Evolutionary conservation across 768 basidiomycete genomes (phyloP).

Genomic region (Brasilioporus rufonigricans): DNA sequence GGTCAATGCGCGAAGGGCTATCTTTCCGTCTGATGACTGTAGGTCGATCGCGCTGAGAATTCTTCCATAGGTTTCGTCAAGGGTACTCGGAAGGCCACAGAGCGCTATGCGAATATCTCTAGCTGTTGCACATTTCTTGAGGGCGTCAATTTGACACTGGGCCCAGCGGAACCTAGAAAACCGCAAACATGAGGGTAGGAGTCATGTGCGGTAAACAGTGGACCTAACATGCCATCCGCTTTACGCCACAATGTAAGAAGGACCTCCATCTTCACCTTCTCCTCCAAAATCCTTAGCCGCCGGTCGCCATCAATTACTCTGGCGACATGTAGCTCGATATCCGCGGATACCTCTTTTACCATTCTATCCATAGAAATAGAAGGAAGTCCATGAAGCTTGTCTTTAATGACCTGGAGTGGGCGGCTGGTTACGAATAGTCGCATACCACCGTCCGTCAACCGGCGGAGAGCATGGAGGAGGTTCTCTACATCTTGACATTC

Average conservation of each 20-base stretch:
- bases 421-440: conserved; percentile 16
- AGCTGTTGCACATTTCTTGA: conserved; percentile 2
- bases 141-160: conserved; percentile 15
- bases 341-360: neutral
- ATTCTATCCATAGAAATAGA: conserved; percentile 5
- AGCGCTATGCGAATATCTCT: conserved; percentile 5
- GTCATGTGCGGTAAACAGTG: neutral
- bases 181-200: neutral
- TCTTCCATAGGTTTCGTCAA: conserved; percentile 19
- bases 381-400: neutral
- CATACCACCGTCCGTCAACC: neutral
- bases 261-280: conserved; percentile 4
- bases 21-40: neutral
- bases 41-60: conserved; percentile 9
- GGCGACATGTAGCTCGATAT: conserved; percentile 10
- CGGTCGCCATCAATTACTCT: conserved; percentile 2
- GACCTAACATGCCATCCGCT: conserved; percentile 14
- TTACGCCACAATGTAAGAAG: neutral
- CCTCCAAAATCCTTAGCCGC: neutral
- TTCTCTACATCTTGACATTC: conserved; percentile 7
- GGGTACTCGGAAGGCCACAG: conserved; percentile 8
- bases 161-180: conserved; percentile 19
- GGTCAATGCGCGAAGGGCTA: conserved; percentile 3
- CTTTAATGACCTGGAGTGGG: conserved; percentile 4
- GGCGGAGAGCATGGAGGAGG: conserved; percentile 1